Base-by-base conservation (phyloP, 768 basidiomycete genomes). In the Termitomyces sp. region DNA sequence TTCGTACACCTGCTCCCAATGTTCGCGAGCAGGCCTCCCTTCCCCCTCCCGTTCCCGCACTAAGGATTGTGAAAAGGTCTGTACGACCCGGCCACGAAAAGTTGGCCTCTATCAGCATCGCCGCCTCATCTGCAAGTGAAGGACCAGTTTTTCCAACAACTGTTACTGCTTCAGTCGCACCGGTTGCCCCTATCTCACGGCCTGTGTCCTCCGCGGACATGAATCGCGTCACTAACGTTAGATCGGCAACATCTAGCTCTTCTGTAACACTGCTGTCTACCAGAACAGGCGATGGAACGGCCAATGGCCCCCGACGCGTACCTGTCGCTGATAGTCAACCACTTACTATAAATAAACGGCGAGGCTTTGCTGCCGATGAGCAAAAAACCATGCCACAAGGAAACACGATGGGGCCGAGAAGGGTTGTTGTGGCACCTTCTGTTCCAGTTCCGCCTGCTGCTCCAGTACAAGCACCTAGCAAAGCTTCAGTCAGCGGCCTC, bases 1-100 rank as follows among this genome's bases (percentile, higher is more conserved):
- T 56, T 18, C 52, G 55, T 15, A 55, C 56, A 27, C 55, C 56
- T 41, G 48, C 48, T 49, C 43, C 60, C 42, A 44, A 41, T 43
- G 39, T 60, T 51, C 40, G 60, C 43, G 55, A 52, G 25, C 50
- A 61, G 31, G 56, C 59, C 29, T 29, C 29, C 36, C 73, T 68
- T 39, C 75, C 74, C 5, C 68, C 67, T 38, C 70, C 73, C 1
- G 66, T 79, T 22, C 73, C 74, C 45, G 81, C 75, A 41, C 63
- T 81, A 36, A 74, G 71, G 31, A 78, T 81, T n/a, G 72, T 81
- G 25, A 82, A 81, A 58, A 70, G 78, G 43, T 59, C 62, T 18
- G 67, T 65, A 44, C 45, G 50, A 40, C 33, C 49, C 23, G 59
- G 44, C 35, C 61, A 65, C 51, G 56, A 57, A 41, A 64, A 61